These are phyloP conservation scores for Pleurotus ostreatus DNA, from an alignment of 768 basidiomycete genomes.

Conservation along the genomic window DNA sequence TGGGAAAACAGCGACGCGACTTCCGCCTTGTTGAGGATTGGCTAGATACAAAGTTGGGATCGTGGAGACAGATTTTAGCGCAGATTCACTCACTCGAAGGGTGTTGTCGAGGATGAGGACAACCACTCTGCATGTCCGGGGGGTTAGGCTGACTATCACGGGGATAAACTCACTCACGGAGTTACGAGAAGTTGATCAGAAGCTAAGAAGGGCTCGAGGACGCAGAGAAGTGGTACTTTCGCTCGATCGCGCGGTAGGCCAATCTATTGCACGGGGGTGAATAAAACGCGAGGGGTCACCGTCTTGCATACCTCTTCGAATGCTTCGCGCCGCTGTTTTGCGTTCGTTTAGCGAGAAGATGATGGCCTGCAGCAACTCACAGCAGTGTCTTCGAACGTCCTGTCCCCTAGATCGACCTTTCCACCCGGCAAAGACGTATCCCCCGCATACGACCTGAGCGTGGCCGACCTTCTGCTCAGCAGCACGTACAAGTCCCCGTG, in stretches of 20 bases:
- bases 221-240: slow-evolving; percentile 72
- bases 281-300: not conserved
- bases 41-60: slow-evolving; percentile 35
- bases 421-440: slow-evolving; percentile 90
- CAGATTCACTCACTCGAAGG: slow-evolving; percentile 47
- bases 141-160: not conserved
- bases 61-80: not conserved
- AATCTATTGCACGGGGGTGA: slow-evolving; percentile 43
- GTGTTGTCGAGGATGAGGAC: slow-evolving; percentile 80
- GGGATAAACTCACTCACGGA: slow-evolving; percentile 69
- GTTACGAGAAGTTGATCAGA: slow-evolving; percentile 73
- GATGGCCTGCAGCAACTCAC: slow-evolving; percentile 37
- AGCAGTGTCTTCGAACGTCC: slow-evolving; percentile 73
- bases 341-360: not conserved
- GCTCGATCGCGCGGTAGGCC: slow-evolving; percentile 71
- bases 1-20: slow-evolving; percentile 84
- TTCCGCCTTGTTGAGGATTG: slow-evolving; percentile 75
- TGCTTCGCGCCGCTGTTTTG: slow-evolving; percentile 71
- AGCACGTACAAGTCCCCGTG: slow-evolving; percentile 82
- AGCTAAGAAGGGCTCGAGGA: slow-evolving; percentile 76
- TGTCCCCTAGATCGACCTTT: slow-evolving; percentile 67
- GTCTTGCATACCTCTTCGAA: slow-evolving; percentile 71
- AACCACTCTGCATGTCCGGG: slow-evolving; percentile 59
- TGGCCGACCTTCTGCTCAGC: slow-evolving; percentile 72
- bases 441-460: slow-evolving; percentile 73